Percentiles rank a stretch among this genome's conserved stretches.
These are phyloP conservation scores for Vararia minispora DNA, from an alignment of 768 basidiomycete species.

Conservation along the genomic window DNA sequence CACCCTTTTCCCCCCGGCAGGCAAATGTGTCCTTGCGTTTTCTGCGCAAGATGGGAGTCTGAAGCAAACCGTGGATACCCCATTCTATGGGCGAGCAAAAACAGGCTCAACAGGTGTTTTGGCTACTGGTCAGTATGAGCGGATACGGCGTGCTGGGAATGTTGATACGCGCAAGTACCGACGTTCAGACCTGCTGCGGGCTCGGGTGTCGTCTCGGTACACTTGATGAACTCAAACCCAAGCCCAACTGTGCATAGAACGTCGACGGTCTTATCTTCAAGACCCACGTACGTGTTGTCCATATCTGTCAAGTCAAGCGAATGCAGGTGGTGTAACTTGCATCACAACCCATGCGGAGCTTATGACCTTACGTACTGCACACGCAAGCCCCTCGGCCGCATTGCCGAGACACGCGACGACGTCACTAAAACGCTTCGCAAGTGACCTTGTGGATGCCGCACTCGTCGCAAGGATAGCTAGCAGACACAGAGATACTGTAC, in stretches of 20 bases:
- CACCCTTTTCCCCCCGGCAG: conserved; percentile 58
- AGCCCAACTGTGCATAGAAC: conserved; percentile 12
- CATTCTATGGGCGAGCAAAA: conserved; percentile 51
- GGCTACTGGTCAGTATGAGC: conserved; percentile 60
- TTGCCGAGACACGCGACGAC: conserved; percentile 19
- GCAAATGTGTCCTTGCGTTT: conserved; percentile 62
- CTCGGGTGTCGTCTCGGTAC: conserved; percentile 11
- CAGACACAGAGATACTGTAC: no score
- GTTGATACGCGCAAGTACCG: conserved; percentile 20
- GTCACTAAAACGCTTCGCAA: conserved; percentile 21
- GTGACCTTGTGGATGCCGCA: conserved; percentile 18
- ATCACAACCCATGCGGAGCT: conserved; percentile 24
- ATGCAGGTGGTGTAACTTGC: conserved; percentile 5
- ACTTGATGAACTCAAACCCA: conserved; percentile 8
- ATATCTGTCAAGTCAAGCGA: conserved; percentile 7
- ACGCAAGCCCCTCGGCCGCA: conserved; percentile 19
- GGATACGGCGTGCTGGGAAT: conserved; percentile 57
- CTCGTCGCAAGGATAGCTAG: conserved; percentile 22
- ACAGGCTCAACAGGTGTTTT: conserved; percentile 71
- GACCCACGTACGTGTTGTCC: conserved; percentile 14
- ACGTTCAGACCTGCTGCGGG: conserved; percentile 20
- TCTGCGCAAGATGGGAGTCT: conserved; percentile 51
- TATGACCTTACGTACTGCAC: conserved; percentile 20
- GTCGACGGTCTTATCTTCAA: conserved; percentile 8
- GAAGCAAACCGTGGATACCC: conserved; percentile 31